These are phyloP conservation scores for Acer yangbiense DNA, from an alignment of 345 rosid species.

Conservation along the genomic window DNA sequence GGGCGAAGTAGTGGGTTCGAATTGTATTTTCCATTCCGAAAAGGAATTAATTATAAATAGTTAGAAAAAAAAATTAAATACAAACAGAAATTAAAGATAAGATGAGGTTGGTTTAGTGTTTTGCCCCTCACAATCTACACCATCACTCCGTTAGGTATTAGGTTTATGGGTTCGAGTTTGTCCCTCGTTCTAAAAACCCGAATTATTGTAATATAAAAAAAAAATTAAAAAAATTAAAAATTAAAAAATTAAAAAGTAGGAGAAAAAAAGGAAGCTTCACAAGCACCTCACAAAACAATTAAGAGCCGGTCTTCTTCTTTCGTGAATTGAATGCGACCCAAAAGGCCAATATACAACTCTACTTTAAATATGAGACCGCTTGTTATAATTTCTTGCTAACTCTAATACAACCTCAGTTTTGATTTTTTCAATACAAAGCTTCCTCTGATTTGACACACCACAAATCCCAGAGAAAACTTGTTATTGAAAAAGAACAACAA, in stretches of 20 bases:
- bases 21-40: too few relatives aligned
- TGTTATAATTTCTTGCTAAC: constrained; percentile 21
- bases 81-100: too few relatives aligned
- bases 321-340: constrained; percentile 45
- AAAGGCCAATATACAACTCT: neutral
- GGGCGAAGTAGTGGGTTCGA: too few relatives aligned
- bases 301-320: constrained; percentile 25
- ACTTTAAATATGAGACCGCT: constrained; percentile 31
- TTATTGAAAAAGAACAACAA: neutral
- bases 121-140: too few relatives aligned
- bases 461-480: neutral
- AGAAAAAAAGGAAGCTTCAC: constrained; percentile 7
- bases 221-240: too few relatives aligned
- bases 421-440: constrained; percentile 11
- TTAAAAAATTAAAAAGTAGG: neutral
- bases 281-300: neutral
- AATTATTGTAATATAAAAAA: too few relatives aligned
- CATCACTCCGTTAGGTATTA: too few relatives aligned
- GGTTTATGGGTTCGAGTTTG: too few relatives aligned
- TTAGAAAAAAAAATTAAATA: too few relatives aligned
- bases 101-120: too few relatives aligned
- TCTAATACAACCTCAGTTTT: constrained; percentile 6
- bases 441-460: constrained; percentile 16
- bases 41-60: too few relatives aligned
- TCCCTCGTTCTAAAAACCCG: too few relatives aligned